These are phyloP conservation scores for Epichloe aotearoae DNA, from an alignment of 2,329 filamentous ascomycete genomes.

Conservation along the genomic window DNA sequence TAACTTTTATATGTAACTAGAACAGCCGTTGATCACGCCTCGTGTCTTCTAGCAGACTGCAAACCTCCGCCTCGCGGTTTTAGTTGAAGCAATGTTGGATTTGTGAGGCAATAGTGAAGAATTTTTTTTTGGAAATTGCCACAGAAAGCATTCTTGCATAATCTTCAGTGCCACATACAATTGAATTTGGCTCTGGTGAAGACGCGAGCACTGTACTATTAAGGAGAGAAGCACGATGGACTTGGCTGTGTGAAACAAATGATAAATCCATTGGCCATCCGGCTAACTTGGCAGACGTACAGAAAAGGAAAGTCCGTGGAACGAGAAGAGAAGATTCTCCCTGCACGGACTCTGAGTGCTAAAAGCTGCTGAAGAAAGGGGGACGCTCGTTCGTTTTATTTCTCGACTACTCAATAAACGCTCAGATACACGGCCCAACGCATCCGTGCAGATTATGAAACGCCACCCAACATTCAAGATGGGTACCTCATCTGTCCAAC, in stretches of 20 bases:
- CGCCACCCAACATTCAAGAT: not conserved
- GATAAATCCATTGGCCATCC: not conserved
- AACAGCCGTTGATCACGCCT: not conserved
- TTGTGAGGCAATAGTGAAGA: too few relatives aligned
- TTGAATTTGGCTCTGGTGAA: too few relatives aligned
- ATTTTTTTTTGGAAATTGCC: too few relatives aligned
- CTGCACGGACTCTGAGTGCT: not conserved
- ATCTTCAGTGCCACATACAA: too few relatives aligned
- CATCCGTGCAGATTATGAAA: slow-evolving; percentile 1
- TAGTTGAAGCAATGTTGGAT: not conserved
- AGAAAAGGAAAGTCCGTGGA: not conserved
- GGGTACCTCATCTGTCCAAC: not conserved
- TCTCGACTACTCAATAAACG: not conserved
- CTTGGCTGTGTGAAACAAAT: not conserved
- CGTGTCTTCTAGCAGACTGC: not conserved
- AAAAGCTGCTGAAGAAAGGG: not conserved
- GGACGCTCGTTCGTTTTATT: not conserved
- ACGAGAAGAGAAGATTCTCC: not conserved
- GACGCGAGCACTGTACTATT: too few relatives aligned
- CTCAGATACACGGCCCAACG: not conserved
- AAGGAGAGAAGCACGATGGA: too few relatives aligned
- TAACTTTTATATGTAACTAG: not conserved
- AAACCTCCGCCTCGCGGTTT: not conserved
- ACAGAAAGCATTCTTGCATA: too few relatives aligned
- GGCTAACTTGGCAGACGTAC: not conserved